Base-by-base conservation (phyloP, 805 yeast genomes). In the Grigorovia transvaalensis region DNA sequence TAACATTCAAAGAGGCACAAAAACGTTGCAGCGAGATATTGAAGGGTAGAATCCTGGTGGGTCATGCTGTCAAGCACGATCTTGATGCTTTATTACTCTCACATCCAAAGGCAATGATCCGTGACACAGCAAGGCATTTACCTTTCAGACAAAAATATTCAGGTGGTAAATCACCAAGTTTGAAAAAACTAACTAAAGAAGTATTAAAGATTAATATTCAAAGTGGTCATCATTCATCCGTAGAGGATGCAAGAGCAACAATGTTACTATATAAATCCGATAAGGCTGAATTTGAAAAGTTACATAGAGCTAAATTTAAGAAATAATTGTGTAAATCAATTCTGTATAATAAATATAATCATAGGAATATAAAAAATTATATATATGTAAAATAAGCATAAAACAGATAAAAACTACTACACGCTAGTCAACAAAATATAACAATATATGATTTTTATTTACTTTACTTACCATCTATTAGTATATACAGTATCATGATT, bases 171-270 rank as follows among this genome's bases (percentile, higher is more conserved):
- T 77, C 85, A 0, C 96, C 96, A 1, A 72, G 84, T 46, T 72
- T 89, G 60, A 86, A 84, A 64, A 81, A 78, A 56, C 68, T 89
- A 33, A 69, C 85, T 1, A 71, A 74, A 53, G 81, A 78, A 58
- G 70, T 83, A 13, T 64, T 88, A 41, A 73, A 76, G 1, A 51
- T 76, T 1, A 81, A 79, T 9, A 86, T 89, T 53, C 96, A 89
- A 66, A 71, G 70, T 0, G 88, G 83, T 0, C 76, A 80, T 54
- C 96, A 90, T 70, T 84, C 93, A 3, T 87, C 96, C 0, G 87
- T 89, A 1, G 96, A 88, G 62, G 97, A 89, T 70, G 96, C 96
- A 0, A 79, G 79, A 60, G 90, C 90, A 1, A 82, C 96, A 0
- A 90, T 89, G 96, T 65, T 82, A 54, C 67, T 89, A n/a, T 89